Percentiles rank a stretch among this genome's conserved stretches.
Evolutionary conservation across 306 rosid species (phyloP).

Genomic region (Quercus glauca): DNA sequence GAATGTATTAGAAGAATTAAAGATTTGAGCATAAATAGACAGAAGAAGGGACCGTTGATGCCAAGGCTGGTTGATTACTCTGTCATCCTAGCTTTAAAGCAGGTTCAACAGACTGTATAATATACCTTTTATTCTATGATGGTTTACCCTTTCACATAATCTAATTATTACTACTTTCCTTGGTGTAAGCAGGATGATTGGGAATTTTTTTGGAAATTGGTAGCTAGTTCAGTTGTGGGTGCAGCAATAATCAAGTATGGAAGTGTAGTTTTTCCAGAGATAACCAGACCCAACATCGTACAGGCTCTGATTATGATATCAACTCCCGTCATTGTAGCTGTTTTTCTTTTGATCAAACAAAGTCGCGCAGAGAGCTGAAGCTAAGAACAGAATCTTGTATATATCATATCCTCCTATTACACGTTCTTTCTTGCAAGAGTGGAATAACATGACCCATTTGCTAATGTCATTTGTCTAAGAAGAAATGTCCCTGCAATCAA

Average conservation of each 20-base stretch:
- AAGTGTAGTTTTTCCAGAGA: slow-evolving; percentile 59
- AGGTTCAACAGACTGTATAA: not conserved
- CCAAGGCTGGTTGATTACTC: not conserved
- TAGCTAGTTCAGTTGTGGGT: slow-evolving; percentile 53
- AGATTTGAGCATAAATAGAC: not conserved
- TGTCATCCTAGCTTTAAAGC: not conserved
- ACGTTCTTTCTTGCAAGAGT: not conserved
- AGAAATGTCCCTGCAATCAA: not conserved
- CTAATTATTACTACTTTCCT: not conserved
- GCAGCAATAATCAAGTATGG: slow-evolving; percentile 71
- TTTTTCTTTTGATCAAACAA: slow-evolving; percentile 58
- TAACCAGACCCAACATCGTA: slow-evolving; percentile 68
- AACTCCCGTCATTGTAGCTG: slow-evolving; percentile 54
- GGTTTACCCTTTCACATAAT: not conserved
- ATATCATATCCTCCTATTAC: not conserved
- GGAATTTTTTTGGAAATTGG: slow-evolving; percentile 49
- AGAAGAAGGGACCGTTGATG: not conserved
- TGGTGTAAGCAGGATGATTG: slow-evolving; percentile 49
- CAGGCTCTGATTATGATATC: slow-evolving; percentile 55
- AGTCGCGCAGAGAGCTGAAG: slow-evolving; percentile 28
- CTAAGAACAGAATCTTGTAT: not conserved
- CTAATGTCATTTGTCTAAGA: not conserved
- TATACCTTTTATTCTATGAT: not conserved
- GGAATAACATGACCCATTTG: not conserved
- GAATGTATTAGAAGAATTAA: not conserved